These are phyloP conservation scores for Lipomyces sp. DNA, from an alignment of 805 yeast genomes.

Conservation along the genomic window DNA sequence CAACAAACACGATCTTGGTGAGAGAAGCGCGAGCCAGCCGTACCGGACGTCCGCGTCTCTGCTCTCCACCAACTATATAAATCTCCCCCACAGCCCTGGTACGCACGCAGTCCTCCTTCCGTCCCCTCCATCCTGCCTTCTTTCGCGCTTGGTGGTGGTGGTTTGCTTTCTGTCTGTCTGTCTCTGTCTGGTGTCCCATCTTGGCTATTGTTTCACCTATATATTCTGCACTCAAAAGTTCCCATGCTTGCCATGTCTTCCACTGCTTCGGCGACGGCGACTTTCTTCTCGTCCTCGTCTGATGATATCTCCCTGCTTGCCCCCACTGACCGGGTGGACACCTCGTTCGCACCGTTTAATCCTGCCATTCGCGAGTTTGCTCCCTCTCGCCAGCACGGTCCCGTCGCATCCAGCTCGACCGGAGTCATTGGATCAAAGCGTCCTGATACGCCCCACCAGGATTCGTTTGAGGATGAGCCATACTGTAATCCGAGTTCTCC, in stretches of 20 bases:
- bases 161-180: too few species aligned
- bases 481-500: constrained; percentile 15
- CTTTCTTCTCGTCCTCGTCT: constrained; percentile 2
- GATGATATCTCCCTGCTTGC: constrained; percentile 1
- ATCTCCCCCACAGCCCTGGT: background rate
- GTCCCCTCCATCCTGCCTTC: background rate
- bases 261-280: background rate
- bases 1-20: background rate
- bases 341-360: constrained; percentile 5
- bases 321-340: background rate
- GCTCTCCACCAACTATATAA: background rate
- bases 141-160: background rate
- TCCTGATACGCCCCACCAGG: constrained; percentile 8
- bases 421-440: constrained; percentile 7
- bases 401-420: background rate
- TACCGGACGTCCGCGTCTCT: constrained; percentile 6
- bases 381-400: background rate
- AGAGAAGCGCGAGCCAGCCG: background rate
- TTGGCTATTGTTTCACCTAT: background rate
- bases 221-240: background rate
- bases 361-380: constrained; percentile 6
- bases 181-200: too few species aligned
- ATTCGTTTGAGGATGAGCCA: background rate
- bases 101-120: background rate
- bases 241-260: constrained; percentile 9